Percentiles rank a stretch among this genome's conserved stretches.
Evolutionary conservation across 495 filamentous ascomycete genomes (phyloP).

Genomic region (Letharia lupina): DNA sequence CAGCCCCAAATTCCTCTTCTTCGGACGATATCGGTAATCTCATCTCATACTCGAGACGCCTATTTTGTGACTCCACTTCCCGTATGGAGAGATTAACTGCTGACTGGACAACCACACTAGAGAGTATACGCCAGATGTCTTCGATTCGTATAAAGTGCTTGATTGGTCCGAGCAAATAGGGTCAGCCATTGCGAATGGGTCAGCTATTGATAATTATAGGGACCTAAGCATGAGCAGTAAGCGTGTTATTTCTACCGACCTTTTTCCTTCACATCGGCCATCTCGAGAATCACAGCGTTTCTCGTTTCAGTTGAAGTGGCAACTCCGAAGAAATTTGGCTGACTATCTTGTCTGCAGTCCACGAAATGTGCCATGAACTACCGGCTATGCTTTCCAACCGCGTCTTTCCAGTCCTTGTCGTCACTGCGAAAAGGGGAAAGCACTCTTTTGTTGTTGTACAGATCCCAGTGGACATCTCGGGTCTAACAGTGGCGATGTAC

Average conservation of each 20-base stretch:
- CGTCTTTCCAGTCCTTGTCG: constrained; percentile 26
- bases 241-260: background rate
- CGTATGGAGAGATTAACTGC: background rate
- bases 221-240: constrained; percentile 25
- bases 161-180: constrained; percentile 22
- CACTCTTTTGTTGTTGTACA: constrained; percentile 25
- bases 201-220: constrained; percentile 19
- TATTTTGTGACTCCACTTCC: background rate
- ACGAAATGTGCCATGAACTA: constrained; percentile 29
- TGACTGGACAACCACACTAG: background rate
- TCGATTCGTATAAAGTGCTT: constrained; percentile 23
- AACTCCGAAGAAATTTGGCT: background rate
- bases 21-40: too few species aligned
- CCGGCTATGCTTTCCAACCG: constrained; percentile 25
- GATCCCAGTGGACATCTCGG: constrained; percentile 26
- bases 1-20: background rate
- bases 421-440: constrained; percentile 23
- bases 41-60: background rate
- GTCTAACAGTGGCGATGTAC: constrained; percentile 24
- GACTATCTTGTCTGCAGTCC: constrained; percentile 12
- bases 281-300: background rate
- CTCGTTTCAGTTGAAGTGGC: background rate
- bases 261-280: background rate
- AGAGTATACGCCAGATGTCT: constrained; percentile 55
- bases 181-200: constrained; percentile 3